phyloP scores from a whole-genome alignment of 192 early-diverging fungal genomes.

The Coemansia sp. region DNA sequence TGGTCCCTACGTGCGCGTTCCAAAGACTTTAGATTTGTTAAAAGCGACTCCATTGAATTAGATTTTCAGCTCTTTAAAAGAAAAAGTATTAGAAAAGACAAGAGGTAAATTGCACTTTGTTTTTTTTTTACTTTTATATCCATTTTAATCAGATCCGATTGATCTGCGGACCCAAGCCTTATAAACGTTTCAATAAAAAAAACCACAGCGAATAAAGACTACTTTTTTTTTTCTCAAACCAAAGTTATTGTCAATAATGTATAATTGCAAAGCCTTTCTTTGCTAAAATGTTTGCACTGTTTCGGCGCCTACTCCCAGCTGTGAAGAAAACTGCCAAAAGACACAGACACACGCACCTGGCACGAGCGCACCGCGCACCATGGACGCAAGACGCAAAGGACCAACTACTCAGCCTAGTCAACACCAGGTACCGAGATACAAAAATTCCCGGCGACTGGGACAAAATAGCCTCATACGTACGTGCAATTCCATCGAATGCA shows the following conservation, averaged over 20 bases:
- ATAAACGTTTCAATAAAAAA: no score
- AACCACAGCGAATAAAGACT: no score
- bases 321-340: no score
- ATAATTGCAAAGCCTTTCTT: no score
- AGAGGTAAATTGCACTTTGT: no score
- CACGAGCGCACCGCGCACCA: neutral
- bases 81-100: neutral
- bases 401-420: neutral
- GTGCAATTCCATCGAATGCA: neutral
- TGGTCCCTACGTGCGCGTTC: constrained; percentile 23
- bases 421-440: neutral
- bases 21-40: constrained; percentile 16
- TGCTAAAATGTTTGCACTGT: no score
- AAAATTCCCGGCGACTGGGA: neutral
- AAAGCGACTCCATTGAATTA: neutral
- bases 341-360: neutral
- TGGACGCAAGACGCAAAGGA: neutral
- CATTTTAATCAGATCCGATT: no score
- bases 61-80: neutral
- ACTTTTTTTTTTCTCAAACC: no score
- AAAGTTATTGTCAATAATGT: no score
- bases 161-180: no score
- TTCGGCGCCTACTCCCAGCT: no score
- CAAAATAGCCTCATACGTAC: neutral
- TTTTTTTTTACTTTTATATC: no score